Evolutionary conservation across 2,329 filamentous ascomycete genomes (phyloP), one percentile per base, ranked within the genome.

Genomic region (Curvularia lunata): DNA sequence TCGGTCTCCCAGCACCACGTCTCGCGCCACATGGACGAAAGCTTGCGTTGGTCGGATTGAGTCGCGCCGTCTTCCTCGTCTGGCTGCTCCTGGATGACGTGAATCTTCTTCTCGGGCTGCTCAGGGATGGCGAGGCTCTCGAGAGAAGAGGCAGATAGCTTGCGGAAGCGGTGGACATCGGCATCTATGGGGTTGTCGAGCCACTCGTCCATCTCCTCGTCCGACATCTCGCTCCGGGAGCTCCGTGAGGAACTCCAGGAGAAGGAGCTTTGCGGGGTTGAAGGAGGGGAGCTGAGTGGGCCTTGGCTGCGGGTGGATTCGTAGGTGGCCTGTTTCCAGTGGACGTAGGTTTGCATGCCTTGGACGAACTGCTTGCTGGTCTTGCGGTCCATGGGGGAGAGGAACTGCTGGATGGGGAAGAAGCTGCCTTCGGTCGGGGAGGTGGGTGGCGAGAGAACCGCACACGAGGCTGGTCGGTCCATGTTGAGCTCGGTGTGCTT

Each of bases 181-280:
- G 63, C 63, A 19, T 66, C 62, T 50, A 59, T 57, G 19, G 63
- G 63, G 21, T 53, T 53, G 34, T 66, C 63, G 8, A 66, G 54
- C 63, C 63, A 66, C 10, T 62, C 59, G 27, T 66, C 63, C 32
- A 66, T 64, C n/a, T 64, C 50, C 55, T 66, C 63, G 43, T 66
- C 63, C 0, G 63, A 63, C 63, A 66, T 63, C 18, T 60, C 57
- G 27, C 50, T 59, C 19, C 40, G 51, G 12, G 58, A 19, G 27
- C 59, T 64, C 23, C 51, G 53, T 8, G 55, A 54, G 0, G 61
- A 61, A 23, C 40, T 50, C 45, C 42, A 51, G 1, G 54, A 51
- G 42, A 27, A 41, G 8, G 47, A 51, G 32, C 47, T 57, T n/a
- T 45, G 45, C 3, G 53, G 55, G 28, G 59, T 56, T 43, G 50